Evolutionary conservation across 2,329 filamentous ascomycete genomes (phyloP), one percentile per base, ranked within the genome.

Genomic region (Colletotrichum sp.): DNA sequence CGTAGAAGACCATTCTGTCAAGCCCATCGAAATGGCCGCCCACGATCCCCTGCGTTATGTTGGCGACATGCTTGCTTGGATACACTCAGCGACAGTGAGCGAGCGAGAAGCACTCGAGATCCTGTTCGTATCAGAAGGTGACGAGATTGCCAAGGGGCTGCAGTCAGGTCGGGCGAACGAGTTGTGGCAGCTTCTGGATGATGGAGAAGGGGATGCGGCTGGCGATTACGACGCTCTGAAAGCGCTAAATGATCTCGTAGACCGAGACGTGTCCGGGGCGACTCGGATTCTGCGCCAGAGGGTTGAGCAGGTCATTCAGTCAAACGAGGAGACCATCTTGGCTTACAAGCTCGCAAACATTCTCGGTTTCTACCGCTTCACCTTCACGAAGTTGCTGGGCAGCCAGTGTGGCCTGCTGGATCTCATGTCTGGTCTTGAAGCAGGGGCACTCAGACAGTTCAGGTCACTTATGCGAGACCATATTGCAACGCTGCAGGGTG

Each of bases 41-140:
- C 96, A 99, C 82, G 97, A 99, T 81, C 93, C 95, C 2, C 86
- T 99, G 30, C 92, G 97, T 24, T 99, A 99, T 83, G 93, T 98
- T 4, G 96, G 97, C 69, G 97, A 99, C 82, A 99, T 99, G 96
- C 90, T 99, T 16, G 97, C 97, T 7, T 99, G 97, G 97, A 93
- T 94, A 7, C 97, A 99, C 83, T 98, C 97, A 1, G 94, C 96
- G 4, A 94, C 96, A 0, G 97, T 99, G 1, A 98, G 96, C 36
- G 97, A 99, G 84, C 92, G 95, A 68, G 97, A 99, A 84, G 96
- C 96, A 0, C 88, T 99, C 7, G 96, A 99, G 83, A 92, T 95
- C 3, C 88, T 99, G 1, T 99, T 99, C 82, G 93, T 98, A 57
- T 94, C 94, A 0, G 96, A 98, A 77, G 96, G 95, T 3, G 94